Base-by-base conservation (phyloP, 2,329 filamentous ascomycete species). In the Fusarium sp. region DNA sequence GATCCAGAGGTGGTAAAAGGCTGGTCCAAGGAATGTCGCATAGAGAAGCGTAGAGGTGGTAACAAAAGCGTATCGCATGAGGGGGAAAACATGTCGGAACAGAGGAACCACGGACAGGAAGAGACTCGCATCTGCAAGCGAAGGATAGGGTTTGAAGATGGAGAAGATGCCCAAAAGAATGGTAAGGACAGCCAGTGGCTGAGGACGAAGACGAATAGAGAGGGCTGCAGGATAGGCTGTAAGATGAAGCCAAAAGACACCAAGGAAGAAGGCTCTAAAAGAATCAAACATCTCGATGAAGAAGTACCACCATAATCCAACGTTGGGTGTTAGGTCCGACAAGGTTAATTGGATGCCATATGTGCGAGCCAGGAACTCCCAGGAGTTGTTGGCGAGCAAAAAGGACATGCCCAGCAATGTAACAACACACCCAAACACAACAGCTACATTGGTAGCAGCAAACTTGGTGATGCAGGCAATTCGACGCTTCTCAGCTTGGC, bases 281-380 rank as follows among this genome's bases (percentile, higher is more conserved):
- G 95, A 95, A 82, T 99, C 96, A 80, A 99, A 99, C 90, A 99
- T 99, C 80, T 99, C 95, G 74, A 97, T 97, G 79, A 99, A 98
- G 83, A 99, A 99, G 82, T 99, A 99, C 96, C 96, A 99, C 96
- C 96, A 99, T 3, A 99, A 86, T 3, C 96, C 96, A 33, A 97
- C 92, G 73, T 98, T 99, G 15, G 96, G 96, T 0, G 95, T 97
- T 42, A 99, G 86, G 78, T 99, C 96, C 12, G 94, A 93, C 5
- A 99, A 88, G 2, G 96, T 90, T 40, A 99, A 87, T 75, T 97
- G 95, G 49, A 97, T 93, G 74, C 95, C 94, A 81, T 99, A 99
- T 1, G 96, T 98, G 23, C 94, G 94, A 11, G 87, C 82, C 23
- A 98, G 81, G 77, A 98, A 99, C 69, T 95, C 91, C 93, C 93